Evolutionary conservation across 306 rosid species (phyloP).

Genomic region (Vicia villosa): DNA sequence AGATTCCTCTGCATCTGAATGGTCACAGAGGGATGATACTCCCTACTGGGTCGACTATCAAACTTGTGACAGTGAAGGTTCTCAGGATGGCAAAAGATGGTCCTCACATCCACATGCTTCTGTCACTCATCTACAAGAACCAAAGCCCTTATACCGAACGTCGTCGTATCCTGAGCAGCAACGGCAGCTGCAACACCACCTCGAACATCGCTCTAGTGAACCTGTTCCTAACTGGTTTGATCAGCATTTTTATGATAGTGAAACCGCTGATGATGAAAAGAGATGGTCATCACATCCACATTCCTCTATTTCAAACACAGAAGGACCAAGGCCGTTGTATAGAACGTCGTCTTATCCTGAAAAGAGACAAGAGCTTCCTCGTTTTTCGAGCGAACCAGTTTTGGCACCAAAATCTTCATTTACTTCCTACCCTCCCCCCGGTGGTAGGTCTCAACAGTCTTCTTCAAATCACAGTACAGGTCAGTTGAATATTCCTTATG

Average conservation of each 20-base stretch:
- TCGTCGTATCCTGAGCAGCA: constrained; percentile 89
- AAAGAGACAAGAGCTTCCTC: constrained; percentile 48
- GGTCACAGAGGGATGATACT: constrained; percentile 55
- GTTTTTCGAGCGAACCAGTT: constrained; percentile 57
- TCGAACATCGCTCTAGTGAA: constrained; percentile 69
- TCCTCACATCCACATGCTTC: constrained; percentile 71
- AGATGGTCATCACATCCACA: constrained; percentile 62
- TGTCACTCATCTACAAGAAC: constrained; percentile 43
- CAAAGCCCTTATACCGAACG: constrained; percentile 71
- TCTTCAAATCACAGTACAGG: constrained; percentile 48
- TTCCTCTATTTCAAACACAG: constrained; percentile 36
- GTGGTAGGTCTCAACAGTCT: constrained; percentile 50
- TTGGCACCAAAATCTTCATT: constrained; percentile 51
- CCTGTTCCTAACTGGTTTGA: constrained; percentile 63
- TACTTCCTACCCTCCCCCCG: constrained; percentile 64
- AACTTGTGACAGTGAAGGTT: constrained; percentile 43
- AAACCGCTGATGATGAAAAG: constrained; percentile 48
- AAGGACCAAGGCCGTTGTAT: constrained; percentile 43
- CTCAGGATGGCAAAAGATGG: constrained; percentile 49
- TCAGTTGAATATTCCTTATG: constrained; percentile 42
- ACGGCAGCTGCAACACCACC: constrained; percentile 43
- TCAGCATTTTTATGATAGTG: constrained; percentile 45
- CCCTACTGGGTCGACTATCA: constrained; percentile 46
- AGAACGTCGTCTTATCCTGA: constrained; percentile 67
- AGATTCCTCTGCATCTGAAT: constrained; percentile 60